phyloP scores from a whole-genome alignment of 345 rosid species.

The Acer negundo region DNA sequence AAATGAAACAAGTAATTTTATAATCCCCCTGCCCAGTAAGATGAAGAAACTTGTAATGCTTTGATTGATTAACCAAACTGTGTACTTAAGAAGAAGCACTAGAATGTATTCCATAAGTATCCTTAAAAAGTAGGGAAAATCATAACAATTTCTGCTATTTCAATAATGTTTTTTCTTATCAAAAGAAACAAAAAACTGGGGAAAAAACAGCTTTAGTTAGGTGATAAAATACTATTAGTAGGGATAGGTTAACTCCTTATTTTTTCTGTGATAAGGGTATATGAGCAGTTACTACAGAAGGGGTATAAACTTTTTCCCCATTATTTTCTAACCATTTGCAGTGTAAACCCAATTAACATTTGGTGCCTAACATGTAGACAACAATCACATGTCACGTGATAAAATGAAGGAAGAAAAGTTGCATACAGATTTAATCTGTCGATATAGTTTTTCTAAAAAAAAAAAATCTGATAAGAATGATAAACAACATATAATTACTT shows the following conservation, averaged over 20 bases:
- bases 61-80: background rate
- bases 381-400: constrained; percentile 1
- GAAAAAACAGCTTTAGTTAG: background rate
- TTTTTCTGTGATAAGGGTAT: background rate
- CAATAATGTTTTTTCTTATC: too few species aligned
- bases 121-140: background rate
- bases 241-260: background rate
- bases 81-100: background rate
- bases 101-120: constrained; percentile 5
- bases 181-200: background rate
- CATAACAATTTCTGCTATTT: background rate
- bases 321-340: background rate
- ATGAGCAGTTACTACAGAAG: background rate
- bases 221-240: background rate
- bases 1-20: background rate
- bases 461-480: background rate
- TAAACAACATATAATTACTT: background rate
- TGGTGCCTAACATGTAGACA: background rate
- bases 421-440: background rate
- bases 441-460: background rate
- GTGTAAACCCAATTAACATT: background rate
- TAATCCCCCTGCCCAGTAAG: background rate
- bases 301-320: background rate
- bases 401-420: background rate
- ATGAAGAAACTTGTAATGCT: background rate